phyloP scores from a whole-genome alignment of 176 grass and related monocot genomes.

The Musa itinerans region DNA sequence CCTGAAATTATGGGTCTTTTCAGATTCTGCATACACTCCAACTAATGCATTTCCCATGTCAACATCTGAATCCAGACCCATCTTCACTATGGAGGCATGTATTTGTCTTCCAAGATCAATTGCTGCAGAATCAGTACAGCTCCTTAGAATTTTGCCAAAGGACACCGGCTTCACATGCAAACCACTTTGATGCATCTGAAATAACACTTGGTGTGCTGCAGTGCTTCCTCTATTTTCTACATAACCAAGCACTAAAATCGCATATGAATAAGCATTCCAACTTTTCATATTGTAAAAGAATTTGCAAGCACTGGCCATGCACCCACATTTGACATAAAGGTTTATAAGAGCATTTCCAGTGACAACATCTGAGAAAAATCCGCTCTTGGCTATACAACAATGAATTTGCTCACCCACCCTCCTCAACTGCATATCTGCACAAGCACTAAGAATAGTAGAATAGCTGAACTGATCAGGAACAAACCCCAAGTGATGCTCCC shows the following conservation, averaged over 20 bases:
- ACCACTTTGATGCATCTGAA: conserved; percentile 73
- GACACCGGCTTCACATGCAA: conserved; percentile 53
- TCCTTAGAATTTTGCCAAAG: conserved; percentile 65
- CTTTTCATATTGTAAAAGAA: conserved; percentile 73
- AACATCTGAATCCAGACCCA: conserved; percentile 84
- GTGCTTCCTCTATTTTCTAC: conserved; percentile 64
- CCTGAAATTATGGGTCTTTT: conserved; percentile 17
- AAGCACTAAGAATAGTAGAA: conserved; percentile 70
- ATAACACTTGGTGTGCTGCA: conserved; percentile 62
- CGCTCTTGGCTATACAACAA: conserved; percentile 50
- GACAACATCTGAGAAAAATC: conserved; percentile 55
- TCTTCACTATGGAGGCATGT: conserved; percentile 86
- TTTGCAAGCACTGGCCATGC: conserved; percentile 60
- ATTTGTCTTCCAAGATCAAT: conserved; percentile 81
- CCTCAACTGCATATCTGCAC: conserved; percentile 52
- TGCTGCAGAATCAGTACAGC: conserved; percentile 58
- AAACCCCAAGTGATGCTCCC: conserved; percentile 49
- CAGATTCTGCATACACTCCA: conserved; percentile 68
- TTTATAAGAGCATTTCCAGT: conserved; percentile 77
- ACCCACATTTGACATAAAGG: conserved; percentile 74
- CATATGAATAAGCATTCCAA: conserved; percentile 73
- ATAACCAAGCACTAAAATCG: conserved; percentile 64
- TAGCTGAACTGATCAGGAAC: conserved; percentile 64
- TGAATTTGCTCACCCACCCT: conserved; percentile 75
- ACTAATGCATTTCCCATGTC: conserved; percentile 71